Base-by-base conservation (phyloP, 805 yeast species). In the Lipomyces chichibuensis region DNA sequence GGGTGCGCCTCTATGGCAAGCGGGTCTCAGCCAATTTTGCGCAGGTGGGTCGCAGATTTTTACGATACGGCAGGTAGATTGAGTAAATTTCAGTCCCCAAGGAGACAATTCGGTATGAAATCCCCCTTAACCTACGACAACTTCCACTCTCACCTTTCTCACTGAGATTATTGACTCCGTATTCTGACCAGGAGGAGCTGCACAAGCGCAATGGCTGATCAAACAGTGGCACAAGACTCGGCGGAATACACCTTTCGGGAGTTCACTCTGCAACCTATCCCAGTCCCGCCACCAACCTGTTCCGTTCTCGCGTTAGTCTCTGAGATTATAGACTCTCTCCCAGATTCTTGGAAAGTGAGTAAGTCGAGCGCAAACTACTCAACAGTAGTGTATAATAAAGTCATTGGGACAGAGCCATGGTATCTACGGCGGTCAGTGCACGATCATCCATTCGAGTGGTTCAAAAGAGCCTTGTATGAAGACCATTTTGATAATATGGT, bases 401-500 rank as follows among this genome's bases (percentile, higher is more conserved):
- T 39, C 39, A 29, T 63, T 55, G 63, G 49, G 14, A 49, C 43
- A 27, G 70, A 68, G 69, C 63, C 61, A 8, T 68, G 69, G 69
- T 66, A 56, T 52, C 32, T 60, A 11, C 69, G 71, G 14, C 54
- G 54, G 32, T 60, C 69, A 7, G 49, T 39, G 23, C 64, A 57
- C 59, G 65, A 63, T 53, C 39, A 59, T 33, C 63, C 70, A 20
- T 65, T 54, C 33, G 70, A 62, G 25, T 65, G 66, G 70, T 66
- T 68, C 55, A 62, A 60, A 56, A 56, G 60, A 14, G 62, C 69
- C 9, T 55, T 68, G 32, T 37, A 46, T 37, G 59, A 63, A 25
- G 64, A 68, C 52, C 64, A 63, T 35, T 68, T 68, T 32, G 69
- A 63, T 17, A 60, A 66, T 27, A 54, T 68, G 67, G 58, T 68